Evolutionary conservation across 371 early-diverging fungal genomes (phyloP).

Genomic region (Syncephalastrum contaminatum): DNA sequence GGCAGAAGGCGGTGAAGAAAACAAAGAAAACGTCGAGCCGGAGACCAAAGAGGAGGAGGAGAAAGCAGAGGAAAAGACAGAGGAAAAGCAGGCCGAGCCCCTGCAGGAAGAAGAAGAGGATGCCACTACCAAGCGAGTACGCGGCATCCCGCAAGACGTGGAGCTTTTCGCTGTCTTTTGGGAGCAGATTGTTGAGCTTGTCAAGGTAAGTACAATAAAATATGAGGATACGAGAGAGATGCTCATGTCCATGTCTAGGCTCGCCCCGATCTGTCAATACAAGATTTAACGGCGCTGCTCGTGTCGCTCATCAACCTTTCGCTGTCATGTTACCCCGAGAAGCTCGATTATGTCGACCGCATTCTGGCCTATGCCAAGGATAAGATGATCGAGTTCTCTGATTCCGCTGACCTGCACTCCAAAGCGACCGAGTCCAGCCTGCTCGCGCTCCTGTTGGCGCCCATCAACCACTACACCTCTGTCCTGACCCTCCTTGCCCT

Average conservation of each 20-base stretch:
- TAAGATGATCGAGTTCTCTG: slow-evolving; percentile 51
- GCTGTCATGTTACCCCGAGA: slow-evolving; percentile 91
- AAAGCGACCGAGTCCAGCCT: slow-evolving; percentile 63
- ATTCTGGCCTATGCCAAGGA: slow-evolving; percentile 83
- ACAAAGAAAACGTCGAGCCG: slow-evolving; percentile 23
- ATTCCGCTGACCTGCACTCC: slow-evolving; percentile 58
- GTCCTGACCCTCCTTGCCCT: slow-evolving; percentile 61
- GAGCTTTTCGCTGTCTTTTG: slow-evolving; percentile 94
- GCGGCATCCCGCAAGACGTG: slow-evolving; percentile 84
- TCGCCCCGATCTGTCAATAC: slow-evolving; percentile 87
- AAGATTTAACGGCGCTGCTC: slow-evolving; percentile 85
- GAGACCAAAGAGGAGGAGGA: slow-evolving; percentile 3
- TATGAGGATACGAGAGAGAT: not conserved
- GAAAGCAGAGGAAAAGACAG: slow-evolving; percentile 9
- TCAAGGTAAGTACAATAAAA: slow-evolving; percentile 58
- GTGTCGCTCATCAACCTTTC: slow-evolving; percentile 86
- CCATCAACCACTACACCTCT: slow-evolving; percentile 71
- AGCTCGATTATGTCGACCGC: slow-evolving; percentile 81
- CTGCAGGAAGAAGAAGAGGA: slow-evolving; percentile 19
- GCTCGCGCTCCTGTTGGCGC: slow-evolving; percentile 65
- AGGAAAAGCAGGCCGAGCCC: slow-evolving; percentile 16
- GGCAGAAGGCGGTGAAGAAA: slow-evolving; percentile 17
- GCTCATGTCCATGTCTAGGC: slow-evolving; percentile 14
- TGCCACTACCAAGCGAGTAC: slow-evolving; percentile 35
- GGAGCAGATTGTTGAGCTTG: slow-evolving; percentile 86